Evolutionary conservation across 2,329 filamentous ascomycete species (phyloP).

Genomic region (Blastomyces silverae): DNA sequence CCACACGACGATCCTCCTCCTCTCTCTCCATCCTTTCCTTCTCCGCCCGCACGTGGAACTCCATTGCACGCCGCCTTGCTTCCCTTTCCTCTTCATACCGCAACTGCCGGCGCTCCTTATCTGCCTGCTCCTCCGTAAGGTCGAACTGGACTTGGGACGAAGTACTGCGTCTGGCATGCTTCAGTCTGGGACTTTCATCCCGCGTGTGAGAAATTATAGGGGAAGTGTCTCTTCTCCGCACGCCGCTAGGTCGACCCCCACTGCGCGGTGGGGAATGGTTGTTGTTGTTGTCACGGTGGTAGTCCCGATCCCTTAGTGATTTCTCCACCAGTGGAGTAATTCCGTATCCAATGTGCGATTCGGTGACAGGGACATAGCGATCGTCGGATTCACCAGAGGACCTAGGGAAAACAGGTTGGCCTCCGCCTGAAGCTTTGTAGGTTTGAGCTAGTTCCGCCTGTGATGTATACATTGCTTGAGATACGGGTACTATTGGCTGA

Average conservation of each 20-base stretch:
- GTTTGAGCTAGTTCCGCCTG: constrained; percentile 23
- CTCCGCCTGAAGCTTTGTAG: constrained; percentile 38
- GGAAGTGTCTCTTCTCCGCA: constrained; percentile 44
- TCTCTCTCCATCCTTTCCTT: constrained; percentile 11
- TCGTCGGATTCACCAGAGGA: constrained; percentile 7
- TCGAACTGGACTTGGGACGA: constrained; percentile 49
- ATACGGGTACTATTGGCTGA: constrained; percentile 68
- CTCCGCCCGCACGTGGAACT: constrained; percentile 8
- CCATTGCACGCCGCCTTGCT: constrained; percentile 16
- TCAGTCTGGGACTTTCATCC: constrained; percentile 23
- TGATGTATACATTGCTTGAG: constrained; percentile 56
- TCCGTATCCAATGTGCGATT: constrained; percentile 7
- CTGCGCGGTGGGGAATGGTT: constrained; percentile 6
- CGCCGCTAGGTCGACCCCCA: constrained; percentile 25
- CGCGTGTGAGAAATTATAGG: constrained; percentile 37
- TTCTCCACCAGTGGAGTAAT: constrained; percentile 7
- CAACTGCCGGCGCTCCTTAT: constrained; percentile 39
- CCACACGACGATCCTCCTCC: background rate
- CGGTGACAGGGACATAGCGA: background rate
- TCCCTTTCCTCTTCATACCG: constrained; percentile 21
- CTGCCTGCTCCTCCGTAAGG: constrained; percentile 51
- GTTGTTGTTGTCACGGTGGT: constrained; percentile 8
- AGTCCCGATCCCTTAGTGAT: background rate
- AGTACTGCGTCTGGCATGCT: constrained; percentile 29
- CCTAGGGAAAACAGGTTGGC: constrained; percentile 35